phyloP scores from a whole-genome alignment of 208 protist species.

The Acanthamoeba lenticulata region DNA sequence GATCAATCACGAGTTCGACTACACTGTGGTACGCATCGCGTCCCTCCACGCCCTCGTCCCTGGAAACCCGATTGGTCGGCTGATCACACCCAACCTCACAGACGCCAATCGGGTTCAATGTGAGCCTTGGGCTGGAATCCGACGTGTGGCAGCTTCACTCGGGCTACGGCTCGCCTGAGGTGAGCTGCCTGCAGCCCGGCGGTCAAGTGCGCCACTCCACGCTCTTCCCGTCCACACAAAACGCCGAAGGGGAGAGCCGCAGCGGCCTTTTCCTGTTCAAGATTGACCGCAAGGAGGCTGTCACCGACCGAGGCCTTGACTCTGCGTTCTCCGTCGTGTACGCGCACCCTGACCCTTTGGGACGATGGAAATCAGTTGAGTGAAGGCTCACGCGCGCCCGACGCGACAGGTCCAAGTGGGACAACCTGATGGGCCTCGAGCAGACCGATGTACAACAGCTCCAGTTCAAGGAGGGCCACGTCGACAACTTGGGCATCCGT shows the following conservation, averaged over 20 bases:
- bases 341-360: neutral
- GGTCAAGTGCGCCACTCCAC: neutral
- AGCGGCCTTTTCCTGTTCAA: constrained; percentile 55
- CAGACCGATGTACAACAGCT: neutral
- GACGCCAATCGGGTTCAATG: constrained; percentile 54
- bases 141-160: constrained; percentile 53
- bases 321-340: constrained; percentile 18
- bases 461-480: constrained; percentile 20
- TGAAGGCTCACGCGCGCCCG: no score
- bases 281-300: neutral
- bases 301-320: neutral
- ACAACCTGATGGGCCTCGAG: constrained; percentile 37
- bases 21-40: constrained; percentile 50
- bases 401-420: constrained; percentile 19
- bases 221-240: constrained; percentile 41
- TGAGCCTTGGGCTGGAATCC: neutral
- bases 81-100: neutral
- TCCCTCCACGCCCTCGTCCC: neutral
- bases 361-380: no score
- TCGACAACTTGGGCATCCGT: constrained; percentile 14
- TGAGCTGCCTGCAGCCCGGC: constrained; percentile 29
- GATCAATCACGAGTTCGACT: constrained; percentile 47
- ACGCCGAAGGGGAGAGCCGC: neutral
- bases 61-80: no score
- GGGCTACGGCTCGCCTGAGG: constrained; percentile 37